Conservation (phyloP, 2,329 filamentous ascomycete genomes). For the Ceratocystiopsis minuta region DNA sequence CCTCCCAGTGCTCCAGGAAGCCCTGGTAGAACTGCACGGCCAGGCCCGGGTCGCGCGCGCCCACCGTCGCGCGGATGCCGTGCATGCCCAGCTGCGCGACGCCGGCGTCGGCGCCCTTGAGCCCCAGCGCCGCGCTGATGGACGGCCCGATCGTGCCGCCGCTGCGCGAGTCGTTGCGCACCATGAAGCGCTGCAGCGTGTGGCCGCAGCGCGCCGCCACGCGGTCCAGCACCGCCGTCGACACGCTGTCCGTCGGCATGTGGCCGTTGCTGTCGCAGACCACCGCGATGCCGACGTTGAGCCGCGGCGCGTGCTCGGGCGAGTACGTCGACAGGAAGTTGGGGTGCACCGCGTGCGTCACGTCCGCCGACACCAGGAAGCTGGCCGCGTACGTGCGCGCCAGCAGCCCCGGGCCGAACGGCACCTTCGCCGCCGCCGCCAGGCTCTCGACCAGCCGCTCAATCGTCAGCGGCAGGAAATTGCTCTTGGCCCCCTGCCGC, state of each 20-base stretch:
- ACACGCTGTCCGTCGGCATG: constrained; percentile 87
- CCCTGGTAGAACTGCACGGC: constrained; percentile 79
- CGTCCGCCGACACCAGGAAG: constrained; percentile 83
- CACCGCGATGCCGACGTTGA: constrained; percentile 76
- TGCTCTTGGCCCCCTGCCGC: constrained; percentile 75
- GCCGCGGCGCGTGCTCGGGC: constrained; percentile 63
- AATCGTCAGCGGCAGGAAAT: constrained; percentile 68
- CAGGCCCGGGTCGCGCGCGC: constrained; percentile 67
- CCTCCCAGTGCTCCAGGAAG: constrained; percentile 74
- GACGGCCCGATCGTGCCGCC: constrained; percentile 94
- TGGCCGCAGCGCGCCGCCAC: constrained; percentile 58
- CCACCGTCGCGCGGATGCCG: constrained; percentile 74
- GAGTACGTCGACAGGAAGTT: constrained; percentile 81
- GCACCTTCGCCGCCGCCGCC: constrained; percentile 24
- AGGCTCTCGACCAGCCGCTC: constrained; percentile 62
- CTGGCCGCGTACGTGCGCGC: constrained; percentile 78
- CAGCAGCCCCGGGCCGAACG: constrained; percentile 40
- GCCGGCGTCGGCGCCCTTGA: constrained; percentile 70
- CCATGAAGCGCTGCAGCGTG: constrained; percentile 77
- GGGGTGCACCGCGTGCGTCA: constrained; percentile 85
- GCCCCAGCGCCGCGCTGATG: constrained; percentile 62
- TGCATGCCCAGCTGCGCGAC: constrained; percentile 92
- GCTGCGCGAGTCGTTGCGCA: constrained; percentile 74
- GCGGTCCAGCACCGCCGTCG: constrained; percentile 60
- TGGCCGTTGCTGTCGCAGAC: constrained; percentile 77